Percentiles rank a stretch among this genome's conserved stretches.
Evolutionary conservation across 164 flowering plant species (phyloP).

Genomic region (Nelumbo lutea): DNA sequence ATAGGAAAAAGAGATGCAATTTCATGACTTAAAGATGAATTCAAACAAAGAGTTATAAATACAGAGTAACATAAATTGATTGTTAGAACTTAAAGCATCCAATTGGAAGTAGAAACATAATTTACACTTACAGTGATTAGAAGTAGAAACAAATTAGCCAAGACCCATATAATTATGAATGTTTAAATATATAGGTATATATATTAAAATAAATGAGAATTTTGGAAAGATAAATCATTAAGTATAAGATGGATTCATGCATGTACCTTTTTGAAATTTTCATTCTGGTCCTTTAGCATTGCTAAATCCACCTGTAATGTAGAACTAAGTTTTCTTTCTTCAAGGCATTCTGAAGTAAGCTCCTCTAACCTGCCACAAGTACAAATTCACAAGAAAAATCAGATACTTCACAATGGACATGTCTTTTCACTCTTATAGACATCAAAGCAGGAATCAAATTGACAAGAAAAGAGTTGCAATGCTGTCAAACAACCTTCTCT

Average conservation of each 20-base stretch:
- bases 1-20: too few species aligned
- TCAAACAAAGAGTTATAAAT: too few species aligned
- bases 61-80: too few species aligned
- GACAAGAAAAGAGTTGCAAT: neutral
- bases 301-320: constrained; percentile 38
- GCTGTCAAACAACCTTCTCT: constrained; percentile 42
- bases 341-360: constrained; percentile 35
- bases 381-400: neutral
- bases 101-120: too few species aligned
- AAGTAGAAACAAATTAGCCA: too few species aligned
- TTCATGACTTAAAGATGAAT: too few species aligned
- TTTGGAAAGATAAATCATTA: neutral
- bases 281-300: constrained; percentile 42
- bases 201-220: neutral
- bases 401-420: neutral
- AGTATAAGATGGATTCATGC: neutral
- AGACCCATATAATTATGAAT: too few species aligned
- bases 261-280: constrained; percentile 48
- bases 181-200: neutral
- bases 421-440: neutral
- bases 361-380: constrained; percentile 57
- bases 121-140: too few species aligned
- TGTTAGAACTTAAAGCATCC: too few species aligned
- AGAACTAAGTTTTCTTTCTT: constrained; percentile 35
- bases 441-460: neutral